Percentiles rank a stretch among this genome's conserved stretches.
Evolutionary conservation across 2,329 filamentous ascomycete species (phyloP).

Genomic region (Aspergillus chevalieri): DNA sequence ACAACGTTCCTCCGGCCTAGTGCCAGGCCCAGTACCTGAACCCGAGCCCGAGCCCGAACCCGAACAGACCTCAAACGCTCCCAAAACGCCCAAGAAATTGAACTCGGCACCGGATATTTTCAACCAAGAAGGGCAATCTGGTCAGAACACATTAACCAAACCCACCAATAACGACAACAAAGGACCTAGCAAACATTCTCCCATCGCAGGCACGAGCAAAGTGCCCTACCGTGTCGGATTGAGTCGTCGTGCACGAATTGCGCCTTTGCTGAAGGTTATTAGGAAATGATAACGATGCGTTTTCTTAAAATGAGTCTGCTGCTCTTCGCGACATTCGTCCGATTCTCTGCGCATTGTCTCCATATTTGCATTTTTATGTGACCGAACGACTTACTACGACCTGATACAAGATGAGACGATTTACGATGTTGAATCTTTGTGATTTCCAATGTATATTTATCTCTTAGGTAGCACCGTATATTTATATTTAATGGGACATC

Average conservation of each 20-base stretch:
- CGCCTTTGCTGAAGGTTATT: slow-evolving; percentile 43
- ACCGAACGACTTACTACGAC: not conserved
- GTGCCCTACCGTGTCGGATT: slow-evolving; percentile 44
- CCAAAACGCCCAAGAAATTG: slow-evolving; percentile 4
- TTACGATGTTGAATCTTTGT: not conserved
- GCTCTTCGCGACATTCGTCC: too few relatives aligned
- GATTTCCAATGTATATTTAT: not conserved
- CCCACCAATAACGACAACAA: slow-evolving; percentile 7
- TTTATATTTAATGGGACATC: not conserved
- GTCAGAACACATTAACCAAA: not conserved
- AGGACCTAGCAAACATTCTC: slow-evolving; percentile 36
- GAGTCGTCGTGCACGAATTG: slow-evolving; percentile 44
- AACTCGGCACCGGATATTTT: not conserved
- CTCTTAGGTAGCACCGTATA: not conserved
- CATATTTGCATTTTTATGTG: not conserved
- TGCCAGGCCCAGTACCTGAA: not conserved
- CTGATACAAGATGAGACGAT: not conserved
- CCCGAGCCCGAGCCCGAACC: not conserved
- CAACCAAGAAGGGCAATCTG: not conserved
- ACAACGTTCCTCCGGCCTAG: not conserved
- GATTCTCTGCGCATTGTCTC: too few relatives aligned
- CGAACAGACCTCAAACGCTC: slow-evolving; percentile 5
- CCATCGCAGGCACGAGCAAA: slow-evolving; percentile 33
- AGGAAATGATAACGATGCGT: slow-evolving; percentile 26
- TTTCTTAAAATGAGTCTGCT: too few relatives aligned